Evolutionary conservation across 176 grass and related monocot species (phyloP), one percentile per base, ranked within the genome.

Genomic region (Cenchrus fungigraminus): DNA sequence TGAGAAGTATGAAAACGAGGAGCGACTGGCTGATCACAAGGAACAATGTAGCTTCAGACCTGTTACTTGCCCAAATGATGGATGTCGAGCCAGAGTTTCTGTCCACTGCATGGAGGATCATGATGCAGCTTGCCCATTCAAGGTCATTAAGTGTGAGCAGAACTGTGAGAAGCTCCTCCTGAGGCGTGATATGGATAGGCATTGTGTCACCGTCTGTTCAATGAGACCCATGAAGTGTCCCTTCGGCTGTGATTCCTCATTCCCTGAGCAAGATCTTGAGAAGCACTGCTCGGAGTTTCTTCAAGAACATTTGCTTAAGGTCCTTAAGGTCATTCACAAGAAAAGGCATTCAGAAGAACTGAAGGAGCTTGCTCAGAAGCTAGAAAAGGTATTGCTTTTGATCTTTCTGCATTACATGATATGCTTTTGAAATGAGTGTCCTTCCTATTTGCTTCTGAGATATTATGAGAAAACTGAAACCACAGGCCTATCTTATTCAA

Each of bases 191-290:
- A 98, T 95, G 95, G 95, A 98, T 44, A 84, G 91, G 11, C 95
- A 98, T 19, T 98, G 95, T 10, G 91, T 98, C 46, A 98, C 93
- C 4, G 89, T 93, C 17, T 98, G 95, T 83, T 60, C 89, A 17
- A 92, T 93, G 95, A 94, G 90, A 89, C 77, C 92, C 68, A 89
- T 95, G 72, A 98, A 95, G 19, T 98, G 95, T 79, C 91, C 91
- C 43, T 98, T 98, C 0, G 91, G 91, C 0, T 98, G 95, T 34
- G 93, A 95, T 42, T 95, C 87, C 0, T 90, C 93, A 3, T 93
- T 95, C 34, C 73, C 89, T 51, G 87, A 91, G 65, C 40, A 72
- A 57, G 86, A 76, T 65, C 84, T 98, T 45, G 76, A 83, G 79
- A 73, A 85, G 68, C 93, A 98, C 61, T 90, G 95, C 28, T 71